phyloP scores from a whole-genome alignment of 257 asterid genomes.

The Solanum acaule region DNA sequence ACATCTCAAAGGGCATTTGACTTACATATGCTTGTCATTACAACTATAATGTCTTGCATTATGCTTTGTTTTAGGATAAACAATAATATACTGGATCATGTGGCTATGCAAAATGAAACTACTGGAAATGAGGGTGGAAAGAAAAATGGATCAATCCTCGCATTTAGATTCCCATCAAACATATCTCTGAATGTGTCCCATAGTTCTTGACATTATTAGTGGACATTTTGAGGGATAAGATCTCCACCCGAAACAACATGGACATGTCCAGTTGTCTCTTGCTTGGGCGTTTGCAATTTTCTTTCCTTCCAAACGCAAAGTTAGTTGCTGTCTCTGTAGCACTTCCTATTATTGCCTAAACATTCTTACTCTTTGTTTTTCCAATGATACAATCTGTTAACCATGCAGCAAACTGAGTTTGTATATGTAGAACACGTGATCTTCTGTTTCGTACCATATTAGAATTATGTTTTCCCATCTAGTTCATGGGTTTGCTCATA shows the following conservation, averaged over 20 bases:
- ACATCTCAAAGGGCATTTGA: not conserved
- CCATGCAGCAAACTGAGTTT: not conserved
- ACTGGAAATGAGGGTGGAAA: not conserved
- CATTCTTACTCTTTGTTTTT: not conserved
- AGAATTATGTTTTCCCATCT: not conserved
- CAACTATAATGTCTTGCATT: not conserved
- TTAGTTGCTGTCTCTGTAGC: no score
- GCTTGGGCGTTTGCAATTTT: no score
- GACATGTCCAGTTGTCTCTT: no score
- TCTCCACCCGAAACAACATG: no score
- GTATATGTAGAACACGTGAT: not conserved
- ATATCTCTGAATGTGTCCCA: no score
- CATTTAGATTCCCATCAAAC: no score
- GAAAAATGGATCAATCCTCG: not conserved
- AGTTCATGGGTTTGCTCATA: not conserved
- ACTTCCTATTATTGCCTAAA: no score
- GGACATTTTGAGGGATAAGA: no score
- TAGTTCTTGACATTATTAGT: no score
- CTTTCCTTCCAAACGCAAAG: no score
- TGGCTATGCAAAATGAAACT: not conserved
- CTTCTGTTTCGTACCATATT: not conserved
- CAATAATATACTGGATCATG: not conserved
- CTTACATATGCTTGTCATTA: not conserved
- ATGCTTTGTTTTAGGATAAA: not conserved
- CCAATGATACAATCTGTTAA: not conserved